Conservation (phyloP, 116 monocot species). For the Dioscorea cayenensis region DNA sequence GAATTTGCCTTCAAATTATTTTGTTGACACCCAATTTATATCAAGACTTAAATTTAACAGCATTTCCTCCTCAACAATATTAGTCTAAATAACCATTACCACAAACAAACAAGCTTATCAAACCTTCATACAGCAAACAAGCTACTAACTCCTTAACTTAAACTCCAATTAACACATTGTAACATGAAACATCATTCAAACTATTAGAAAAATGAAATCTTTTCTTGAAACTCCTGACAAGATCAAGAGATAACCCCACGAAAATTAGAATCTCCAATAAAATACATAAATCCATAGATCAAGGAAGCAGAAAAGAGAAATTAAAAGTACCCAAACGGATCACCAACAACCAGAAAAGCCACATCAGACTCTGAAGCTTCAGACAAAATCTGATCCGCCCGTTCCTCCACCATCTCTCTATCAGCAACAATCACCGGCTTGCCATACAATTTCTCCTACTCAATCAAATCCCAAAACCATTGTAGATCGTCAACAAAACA, state of each 20-base stretch:
- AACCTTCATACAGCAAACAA: too few relatives aligned
- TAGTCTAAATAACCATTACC: too few relatives aligned
- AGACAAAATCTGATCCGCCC: slow-evolving; percentile 20
- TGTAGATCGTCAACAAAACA: neutral
- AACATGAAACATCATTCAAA: too few relatives aligned
- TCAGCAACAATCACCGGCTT: slow-evolving; percentile 32
- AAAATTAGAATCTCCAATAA: neutral
- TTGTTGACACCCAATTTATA: too few relatives aligned
- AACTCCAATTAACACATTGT: too few relatives aligned
- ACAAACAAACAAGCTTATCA: too few relatives aligned
- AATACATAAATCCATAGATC: neutral
- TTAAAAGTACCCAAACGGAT: slow-evolving; percentile 31
- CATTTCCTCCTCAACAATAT: too few relatives aligned
- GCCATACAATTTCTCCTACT: slow-evolving; percentile 36
- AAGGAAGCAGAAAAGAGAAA: slow-evolving; percentile 1
- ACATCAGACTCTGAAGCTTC: slow-evolving; percentile 30
- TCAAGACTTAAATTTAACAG: too few relatives aligned
- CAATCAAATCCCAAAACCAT: neutral
- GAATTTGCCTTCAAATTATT: too few relatives aligned
- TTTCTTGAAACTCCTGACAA: too few relatives aligned
- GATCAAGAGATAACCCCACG: neutral
- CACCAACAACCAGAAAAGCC: slow-evolving; percentile 47
- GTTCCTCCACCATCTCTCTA: slow-evolving; percentile 41
- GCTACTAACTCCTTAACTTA: too few relatives aligned
- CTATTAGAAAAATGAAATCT: too few relatives aligned